phyloP scores from a whole-genome alignment of 371 early-diverging fungal species.

The Nematocida sp. region DNA sequence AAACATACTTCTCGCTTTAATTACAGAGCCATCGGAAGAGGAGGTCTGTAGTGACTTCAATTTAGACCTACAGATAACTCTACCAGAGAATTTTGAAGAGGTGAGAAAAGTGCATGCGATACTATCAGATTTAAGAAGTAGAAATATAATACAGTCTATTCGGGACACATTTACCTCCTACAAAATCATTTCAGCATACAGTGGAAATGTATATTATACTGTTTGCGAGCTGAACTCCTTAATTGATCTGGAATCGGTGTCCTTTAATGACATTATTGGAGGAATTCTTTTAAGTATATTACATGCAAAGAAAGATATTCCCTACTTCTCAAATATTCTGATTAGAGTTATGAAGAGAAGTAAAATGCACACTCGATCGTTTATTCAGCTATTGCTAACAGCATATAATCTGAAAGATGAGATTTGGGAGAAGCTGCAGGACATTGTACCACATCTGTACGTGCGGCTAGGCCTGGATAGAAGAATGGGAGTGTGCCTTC shows the following conservation, averaged over 20 bases:
- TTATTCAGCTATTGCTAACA: conserved; percentile 24
- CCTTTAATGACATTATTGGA: conserved; percentile 23
- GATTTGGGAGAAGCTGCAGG: conserved; percentile 27
- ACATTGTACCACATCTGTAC: conserved; percentile 43
- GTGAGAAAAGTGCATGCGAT: not conserved
- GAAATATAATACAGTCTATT: conserved; percentile 10
- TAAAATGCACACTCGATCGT: not conserved
- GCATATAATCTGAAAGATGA: conserved; percentile 18
- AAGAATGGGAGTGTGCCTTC: conserved; percentile 17
- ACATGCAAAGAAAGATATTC: not conserved
- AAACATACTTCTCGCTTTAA: not conserved
- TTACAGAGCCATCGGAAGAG: conserved; percentile 43
- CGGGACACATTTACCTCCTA: conserved; percentile 55
- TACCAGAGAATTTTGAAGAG: conserved; percentile 13
- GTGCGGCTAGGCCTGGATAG: conserved; percentile 13
- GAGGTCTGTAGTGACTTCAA: conserved; percentile 4
- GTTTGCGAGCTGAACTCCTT: conserved; percentile 13
- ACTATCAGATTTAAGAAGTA: not conserved
- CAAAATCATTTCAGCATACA: conserved; percentile 38
- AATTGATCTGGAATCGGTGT: not conserved
- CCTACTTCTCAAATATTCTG: conserved; percentile 32
- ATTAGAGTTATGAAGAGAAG: conserved; percentile 9
- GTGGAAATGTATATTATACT: not conserved
- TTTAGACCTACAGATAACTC: conserved; percentile 9
- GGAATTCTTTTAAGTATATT: conserved; percentile 21